Evolutionary conservation across 2,329 filamentous ascomycete species (phyloP), one percentile per base, ranked within the genome.

Genomic region (Mycosphaerelloides madeirae): DNA sequence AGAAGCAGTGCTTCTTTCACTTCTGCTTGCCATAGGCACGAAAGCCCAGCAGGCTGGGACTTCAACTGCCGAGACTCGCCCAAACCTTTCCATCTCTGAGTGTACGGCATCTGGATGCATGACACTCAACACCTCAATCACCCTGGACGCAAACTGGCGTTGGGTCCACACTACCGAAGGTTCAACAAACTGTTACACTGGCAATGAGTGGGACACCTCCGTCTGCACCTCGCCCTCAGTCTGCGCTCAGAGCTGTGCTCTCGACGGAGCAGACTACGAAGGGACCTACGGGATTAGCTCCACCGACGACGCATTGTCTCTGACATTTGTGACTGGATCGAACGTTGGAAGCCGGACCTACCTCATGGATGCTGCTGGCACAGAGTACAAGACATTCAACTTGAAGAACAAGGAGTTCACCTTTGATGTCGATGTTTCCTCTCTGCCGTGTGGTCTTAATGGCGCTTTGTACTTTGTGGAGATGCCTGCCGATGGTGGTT

Each of bases 371-470:
- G 40, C 32, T 3, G 34, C 35, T 11, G 76, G 81, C 34, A 71
- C 70, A 54, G 77, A 75, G 47, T 87, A 87, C 65, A 68, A 84
- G 68, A 74, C 77, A 60, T 81, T 85, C 68, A 74, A 78, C 47
- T 71, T 85, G 46, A 71, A 80, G 42, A 80, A 79, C 66, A 75
- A 82, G 59, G 83, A 87, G 65, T 81, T 87, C 67, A 82, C 80
- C 43, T 85, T 87, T 50, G 82, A 85, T 43, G 82, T 85, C 19
- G 83, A 87, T 61, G 78, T 84, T 34, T 84, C 81, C 31, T 75
- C 76, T 55, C 70, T 85, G 15, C 76, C 78, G 48, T 87, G 84
- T 58, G 84, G 84, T 48, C 68, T 87, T 72, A 75, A 87, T 65
- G 83, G 83, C 43, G 83, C 83, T 35, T 68, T 87, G 36, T 86